Percentiles rank a stretch among this genome's conserved stretches.
Evolutionary conservation across 495 filamentous ascomycete species (phyloP).

Genomic region (Haplographium delicatum): DNA sequence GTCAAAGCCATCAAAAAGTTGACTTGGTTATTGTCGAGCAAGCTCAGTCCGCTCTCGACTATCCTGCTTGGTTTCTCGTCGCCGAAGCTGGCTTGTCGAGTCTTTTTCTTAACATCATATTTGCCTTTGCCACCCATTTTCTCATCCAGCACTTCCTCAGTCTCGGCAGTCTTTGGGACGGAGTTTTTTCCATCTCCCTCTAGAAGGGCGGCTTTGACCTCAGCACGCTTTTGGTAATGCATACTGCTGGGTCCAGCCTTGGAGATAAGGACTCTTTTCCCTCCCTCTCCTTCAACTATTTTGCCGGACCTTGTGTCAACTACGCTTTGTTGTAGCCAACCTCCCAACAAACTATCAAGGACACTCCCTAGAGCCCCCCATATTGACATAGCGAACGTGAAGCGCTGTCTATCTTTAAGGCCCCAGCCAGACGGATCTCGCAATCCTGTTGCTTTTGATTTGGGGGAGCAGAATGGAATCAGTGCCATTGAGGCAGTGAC

Average conservation of each 20-base stretch:
- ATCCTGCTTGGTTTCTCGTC: slow-evolving; percentile 61
- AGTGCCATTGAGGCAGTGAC: slow-evolving; percentile 58
- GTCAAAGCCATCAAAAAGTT: slow-evolving; percentile 81
- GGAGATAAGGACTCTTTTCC: slow-evolving; percentile 60
- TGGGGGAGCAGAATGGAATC: slow-evolving; percentile 59
- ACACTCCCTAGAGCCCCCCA: slow-evolving; percentile 76
- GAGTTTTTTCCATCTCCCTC: slow-evolving; percentile 12
- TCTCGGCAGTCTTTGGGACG: slow-evolving; percentile 15
- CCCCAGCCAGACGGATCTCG: slow-evolving; percentile 39
- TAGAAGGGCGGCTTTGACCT: slow-evolving; percentile 5
- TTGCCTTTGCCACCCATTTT: slow-evolving; percentile 15
- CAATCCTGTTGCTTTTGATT: slow-evolving; percentile 15
- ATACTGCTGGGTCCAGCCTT: slow-evolving; percentile 21
- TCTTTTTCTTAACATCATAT: slow-evolving; percentile 33
- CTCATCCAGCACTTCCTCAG: slow-evolving; percentile 20
- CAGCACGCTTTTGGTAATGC: slow-evolving; percentile 20
- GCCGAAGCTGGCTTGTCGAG: slow-evolving; percentile 39
- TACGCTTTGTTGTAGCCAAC: slow-evolving; percentile 79
- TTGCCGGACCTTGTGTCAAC: slow-evolving; percentile 77
- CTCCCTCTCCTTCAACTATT: slow-evolving; percentile 84
- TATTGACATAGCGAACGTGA: slow-evolving; percentile 55
- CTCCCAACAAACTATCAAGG: slow-evolving; percentile 82
- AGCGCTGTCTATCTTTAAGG: slow-evolving; percentile 42
- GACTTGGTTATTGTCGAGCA: slow-evolving; percentile 90
- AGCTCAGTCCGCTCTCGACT: slow-evolving; percentile 65